Evolutionary conservation across 2,329 filamentous ascomycete species (phyloP), one percentile per base, ranked within the genome.

Genomic region (Ascochyta viciae-villosae): DNA sequence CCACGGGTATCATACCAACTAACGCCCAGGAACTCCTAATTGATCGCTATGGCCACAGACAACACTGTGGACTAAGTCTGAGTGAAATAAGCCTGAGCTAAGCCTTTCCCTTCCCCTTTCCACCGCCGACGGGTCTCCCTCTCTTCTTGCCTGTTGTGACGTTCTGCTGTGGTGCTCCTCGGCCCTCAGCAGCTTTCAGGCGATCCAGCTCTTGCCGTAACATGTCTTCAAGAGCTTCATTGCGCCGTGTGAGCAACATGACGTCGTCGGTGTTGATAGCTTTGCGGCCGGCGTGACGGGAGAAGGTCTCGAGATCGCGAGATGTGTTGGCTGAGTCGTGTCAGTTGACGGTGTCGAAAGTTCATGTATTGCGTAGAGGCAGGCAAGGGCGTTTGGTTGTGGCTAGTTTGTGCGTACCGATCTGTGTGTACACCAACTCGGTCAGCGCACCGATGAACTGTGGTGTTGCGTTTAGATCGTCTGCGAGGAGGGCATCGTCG

Each of bases 211-310:
- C 87, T 46, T 85, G 82, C 73, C 85, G 84, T 71, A 99, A 83
- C 31, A 98, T 87, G 15, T 83, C 83, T 64, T 93, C 87, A 19
- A 99, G 77, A 16, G 92, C 92, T 53, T 93, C 90, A 67, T 98
- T 99, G 56, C 94, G 87, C 58, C 95, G 83, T 24, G 91, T 88
- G 27, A 99, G 85, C 7, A 99, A 84, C 67, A 98, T 80, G 12
- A 98, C 93, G 72, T 99, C 95, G 47, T 93, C 89, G 0, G 89
- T 89, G 34, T 88, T 91, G 63, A 99, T 85, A 0, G 89, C 93
- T 2, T 85, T 86, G 24, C 94, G 85, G 1, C 90, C 89, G 10
- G 91, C 94, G 76, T 99, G 95, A 48, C 87, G 87, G 8, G 71
- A 64, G 58, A 76, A 76, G 67, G 81, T 80, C 66, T 90, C 87